A percentile compares a stretch with the other conserved stretches of the same genome.
These are phyloP conservation scores for Coriolopsis trogii DNA, from an alignment of 1,284 basidiomycete genomes.

Conservation along the genomic window DNA sequence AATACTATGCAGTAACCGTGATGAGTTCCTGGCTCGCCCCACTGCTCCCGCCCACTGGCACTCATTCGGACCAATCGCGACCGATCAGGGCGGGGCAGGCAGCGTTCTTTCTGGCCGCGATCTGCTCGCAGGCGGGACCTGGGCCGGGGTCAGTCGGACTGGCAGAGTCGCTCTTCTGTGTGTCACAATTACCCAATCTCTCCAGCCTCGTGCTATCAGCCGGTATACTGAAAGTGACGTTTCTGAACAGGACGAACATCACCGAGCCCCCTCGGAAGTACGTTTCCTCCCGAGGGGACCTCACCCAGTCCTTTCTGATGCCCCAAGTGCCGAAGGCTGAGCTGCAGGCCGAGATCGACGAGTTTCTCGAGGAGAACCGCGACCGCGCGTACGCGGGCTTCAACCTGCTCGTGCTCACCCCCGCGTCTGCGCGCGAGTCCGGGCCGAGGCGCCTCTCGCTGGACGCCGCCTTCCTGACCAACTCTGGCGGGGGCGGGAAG, in stretches of 20 bases:
- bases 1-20: slow-evolving; percentile 75
- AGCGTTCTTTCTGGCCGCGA: slow-evolving; percentile 74
- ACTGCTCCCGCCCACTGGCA: slow-evolving; percentile 65
- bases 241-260: slow-evolving; percentile 70
- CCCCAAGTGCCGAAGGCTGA: slow-evolving; percentile 44
- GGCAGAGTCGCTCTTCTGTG: slow-evolving; percentile 74
- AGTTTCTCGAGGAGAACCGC: slow-evolving; percentile 45
- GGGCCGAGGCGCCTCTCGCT: slow-evolving; percentile 42
- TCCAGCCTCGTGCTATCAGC: neutral
- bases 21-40: slow-evolving; percentile 71
- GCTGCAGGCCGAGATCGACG: slow-evolving; percentile 49
- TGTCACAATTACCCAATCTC: slow-evolving; percentile 34
- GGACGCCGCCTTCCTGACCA: slow-evolving; percentile 62
- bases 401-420: slow-evolving; percentile 65
- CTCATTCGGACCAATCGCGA: slow-evolving; percentile 42
- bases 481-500: slow-evolving; percentile 64
- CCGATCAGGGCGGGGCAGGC: slow-evolving; percentile 28
- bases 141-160: slow-evolving; percentile 68
- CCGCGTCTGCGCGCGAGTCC: slow-evolving; percentile 11
- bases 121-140: slow-evolving; percentile 71
- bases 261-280: slow-evolving; percentile 58
- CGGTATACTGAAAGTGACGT: slow-evolving; percentile 18
- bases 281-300: slow-evolving; percentile 63
- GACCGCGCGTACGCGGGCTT: slow-evolving; percentile 67
- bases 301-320: slow-evolving; percentile 68